Evolutionary conservation across 495 filamentous ascomycete genomes (phyloP).

Genomic region (Penicillium paxilli): DNA sequence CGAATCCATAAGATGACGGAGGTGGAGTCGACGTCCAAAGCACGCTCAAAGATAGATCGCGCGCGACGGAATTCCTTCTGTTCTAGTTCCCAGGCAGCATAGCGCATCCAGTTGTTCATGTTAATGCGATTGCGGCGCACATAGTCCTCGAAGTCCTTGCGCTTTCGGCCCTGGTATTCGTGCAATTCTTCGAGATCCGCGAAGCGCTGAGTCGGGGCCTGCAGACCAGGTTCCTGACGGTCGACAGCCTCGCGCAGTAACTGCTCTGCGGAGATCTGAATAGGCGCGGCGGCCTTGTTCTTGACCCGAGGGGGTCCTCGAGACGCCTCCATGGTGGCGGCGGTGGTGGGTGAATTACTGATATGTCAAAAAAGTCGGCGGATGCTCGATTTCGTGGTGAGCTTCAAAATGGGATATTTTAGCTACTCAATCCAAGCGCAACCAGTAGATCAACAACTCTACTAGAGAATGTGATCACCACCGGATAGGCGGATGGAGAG

Average conservation of each 20-base stretch:
- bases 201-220: slow-evolving; percentile 91
- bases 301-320: slow-evolving; percentile 95
- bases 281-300: slow-evolving; percentile 89
- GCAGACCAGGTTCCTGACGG: slow-evolving; percentile 84
- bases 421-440: no score
- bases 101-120: slow-evolving; percentile 98
- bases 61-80: slow-evolving; percentile 98
- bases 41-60: slow-evolving; percentile 93
- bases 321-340: slow-evolving; percentile 76
- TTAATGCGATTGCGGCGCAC: slow-evolving; percentile 91
- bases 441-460: no score
- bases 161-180: slow-evolving; percentile 93
- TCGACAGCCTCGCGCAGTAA: slow-evolving; percentile 97
- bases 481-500: no score
- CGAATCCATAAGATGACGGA: slow-evolving; percentile 81
- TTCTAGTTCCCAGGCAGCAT: slow-evolving; percentile 95
- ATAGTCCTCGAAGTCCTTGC: slow-evolving; percentile 98
- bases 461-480: no score
- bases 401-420: no score
- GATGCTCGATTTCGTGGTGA: not conserved
- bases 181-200: slow-evolving; percentile 97
- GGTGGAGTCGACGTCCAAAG: slow-evolving; percentile 87
- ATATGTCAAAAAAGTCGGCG: not conserved
- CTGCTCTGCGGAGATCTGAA: slow-evolving; percentile 95
- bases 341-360: no score